These are phyloP conservation scores for Lithospermum erythrorhizon DNA, from an alignment of 257 asterid species.

Conservation along the genomic window DNA sequence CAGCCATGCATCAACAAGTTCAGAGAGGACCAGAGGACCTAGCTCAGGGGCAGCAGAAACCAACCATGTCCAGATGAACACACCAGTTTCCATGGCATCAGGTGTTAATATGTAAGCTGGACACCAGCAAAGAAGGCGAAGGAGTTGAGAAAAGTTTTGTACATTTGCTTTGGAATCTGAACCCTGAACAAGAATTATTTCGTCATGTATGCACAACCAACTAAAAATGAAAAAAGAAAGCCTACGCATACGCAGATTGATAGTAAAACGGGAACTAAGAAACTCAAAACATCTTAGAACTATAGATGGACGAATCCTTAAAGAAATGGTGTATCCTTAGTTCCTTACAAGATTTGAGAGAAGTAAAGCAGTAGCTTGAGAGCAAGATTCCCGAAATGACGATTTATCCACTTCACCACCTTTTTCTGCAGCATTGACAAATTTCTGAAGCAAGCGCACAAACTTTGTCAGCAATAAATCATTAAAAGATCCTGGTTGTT, in stretches of 20 bases:
- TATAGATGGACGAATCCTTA: neutral
- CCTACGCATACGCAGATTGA: constrained; percentile 8
- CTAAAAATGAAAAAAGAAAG: constrained; percentile 6
- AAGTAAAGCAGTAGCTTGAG: constrained; percentile 99
- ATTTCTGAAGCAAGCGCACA: constrained; percentile 75
- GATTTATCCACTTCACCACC: constrained; percentile 86
- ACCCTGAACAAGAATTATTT: constrained; percentile 45
- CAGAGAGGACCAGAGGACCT: constrained; percentile 95
- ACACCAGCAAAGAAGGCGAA: constrained; percentile 99
- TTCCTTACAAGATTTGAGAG: constrained; percentile 67
- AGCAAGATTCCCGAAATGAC: constrained; percentile 80
- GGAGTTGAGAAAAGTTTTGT: constrained; percentile 94
- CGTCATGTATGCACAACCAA: constrained; percentile 5
- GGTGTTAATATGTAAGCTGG: constrained; percentile 94
- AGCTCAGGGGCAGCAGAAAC: constrained; percentile 98
- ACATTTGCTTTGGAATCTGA: constrained; percentile 61
- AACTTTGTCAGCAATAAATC: constrained; percentile 67
- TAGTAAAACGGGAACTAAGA: constrained; percentile 5
- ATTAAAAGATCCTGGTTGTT: constrained; percentile 44
- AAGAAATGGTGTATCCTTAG: neutral
- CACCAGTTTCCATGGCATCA: constrained; percentile 98
- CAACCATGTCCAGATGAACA: constrained; percentile 96
- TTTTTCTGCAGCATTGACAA: constrained; percentile 76
- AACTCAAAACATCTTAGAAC: neutral
- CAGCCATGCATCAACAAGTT: constrained; percentile 99